phyloP scores from a whole-genome alignment of 2,329 filamentous ascomycete genomes.

The Plectosphaerella sp. region DNA sequence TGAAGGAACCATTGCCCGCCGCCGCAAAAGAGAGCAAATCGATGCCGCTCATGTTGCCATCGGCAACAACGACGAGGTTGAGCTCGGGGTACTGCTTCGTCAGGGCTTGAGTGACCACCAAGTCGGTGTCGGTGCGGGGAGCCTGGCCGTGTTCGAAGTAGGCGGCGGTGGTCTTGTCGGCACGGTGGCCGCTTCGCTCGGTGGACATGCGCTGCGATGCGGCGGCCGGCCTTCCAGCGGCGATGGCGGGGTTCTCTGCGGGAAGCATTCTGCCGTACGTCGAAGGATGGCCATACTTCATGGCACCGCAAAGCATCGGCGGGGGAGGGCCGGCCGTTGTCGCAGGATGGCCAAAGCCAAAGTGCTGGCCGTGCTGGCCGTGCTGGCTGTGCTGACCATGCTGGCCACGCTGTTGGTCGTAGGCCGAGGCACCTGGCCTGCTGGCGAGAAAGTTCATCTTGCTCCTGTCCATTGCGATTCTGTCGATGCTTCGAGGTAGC shows the following conservation, averaged over 20 bases:
- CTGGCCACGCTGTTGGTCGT: not conserved
- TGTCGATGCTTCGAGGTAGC: not conserved
- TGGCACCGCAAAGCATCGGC: not conserved
- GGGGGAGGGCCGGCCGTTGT: not conserved
- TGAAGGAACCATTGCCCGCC: conserved; percentile 30
- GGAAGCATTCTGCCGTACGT: not conserved
- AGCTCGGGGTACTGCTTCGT: conserved; percentile 37
- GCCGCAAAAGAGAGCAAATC: conserved; percentile 38
- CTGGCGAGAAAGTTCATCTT: not conserved
- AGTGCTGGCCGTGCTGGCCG: not conserved
- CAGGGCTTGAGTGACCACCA: conserved; percentile 33
- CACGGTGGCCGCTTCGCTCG: conserved; percentile 5
- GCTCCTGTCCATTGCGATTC: not conserved
- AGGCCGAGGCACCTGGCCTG: not conserved
- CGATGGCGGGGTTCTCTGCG: not conserved
- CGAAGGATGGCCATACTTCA: not conserved
- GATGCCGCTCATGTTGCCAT: conserved; percentile 13
- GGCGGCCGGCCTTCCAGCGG: not conserved
- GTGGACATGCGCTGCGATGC: not conserved
- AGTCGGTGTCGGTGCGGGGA: conserved; percentile 36
- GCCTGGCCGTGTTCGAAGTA: conserved; percentile 37
- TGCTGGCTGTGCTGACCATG: not conserved
- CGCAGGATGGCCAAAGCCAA: not conserved
- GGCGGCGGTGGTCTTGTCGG: conserved; percentile 11
- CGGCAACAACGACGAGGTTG: conserved; percentile 31